Evolutionary conservation across 306 rosid genomes (phyloP), one percentile per base, ranked within the genome.

Genomic region (Sesbania bispinosa): DNA sequence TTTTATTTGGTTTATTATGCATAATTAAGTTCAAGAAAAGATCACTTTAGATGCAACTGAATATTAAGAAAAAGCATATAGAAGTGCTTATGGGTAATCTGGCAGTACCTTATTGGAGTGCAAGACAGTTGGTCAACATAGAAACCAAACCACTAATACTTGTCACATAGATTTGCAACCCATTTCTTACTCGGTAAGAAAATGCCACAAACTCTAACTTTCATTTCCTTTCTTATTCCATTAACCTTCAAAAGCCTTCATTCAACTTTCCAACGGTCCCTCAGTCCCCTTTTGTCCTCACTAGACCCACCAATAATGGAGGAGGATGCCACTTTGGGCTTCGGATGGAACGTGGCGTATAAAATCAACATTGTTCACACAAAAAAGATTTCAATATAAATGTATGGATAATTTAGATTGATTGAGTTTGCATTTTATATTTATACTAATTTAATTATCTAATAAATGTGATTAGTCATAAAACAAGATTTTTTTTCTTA

Each of bases 181-280:
- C 71, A 23, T 81, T 78, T 51, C 90, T 86, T 86, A 81, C 62
- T 76, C 38, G 16, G 54, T 82, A 84, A 87, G 89, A 82, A 80
- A 84, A 85, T 60, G 77, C 74, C 66, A 68, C 75, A 65, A 41
- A 72, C 75, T 24, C 53, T 26, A 36, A 43, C 51, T 71, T 81
- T 7, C 46, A 16, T 15, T 32, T 74, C 9, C 16, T 71, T 63
- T 54, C 26, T 46, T 33, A 62, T 78, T 77, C 53, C 60, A 42
- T 38, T 32, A 30, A 50, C 76, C 33, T 58, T 73, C n/a, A n/a
- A n/a, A n/a, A n/a, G n/a, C n/a, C n/a, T n/a, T n/a, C n/a, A n/a
- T n/a, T n/a, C n/a, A n/a, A n/a, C n/a, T 70, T 80, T 57, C 13
- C 3, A 52, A 39, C 42, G 82, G 83, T 41, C 83, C 75, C 73